phyloP scores from a whole-genome alignment of 2,329 filamentous ascomycete genomes.

The Byssothecium circinans region DNA sequence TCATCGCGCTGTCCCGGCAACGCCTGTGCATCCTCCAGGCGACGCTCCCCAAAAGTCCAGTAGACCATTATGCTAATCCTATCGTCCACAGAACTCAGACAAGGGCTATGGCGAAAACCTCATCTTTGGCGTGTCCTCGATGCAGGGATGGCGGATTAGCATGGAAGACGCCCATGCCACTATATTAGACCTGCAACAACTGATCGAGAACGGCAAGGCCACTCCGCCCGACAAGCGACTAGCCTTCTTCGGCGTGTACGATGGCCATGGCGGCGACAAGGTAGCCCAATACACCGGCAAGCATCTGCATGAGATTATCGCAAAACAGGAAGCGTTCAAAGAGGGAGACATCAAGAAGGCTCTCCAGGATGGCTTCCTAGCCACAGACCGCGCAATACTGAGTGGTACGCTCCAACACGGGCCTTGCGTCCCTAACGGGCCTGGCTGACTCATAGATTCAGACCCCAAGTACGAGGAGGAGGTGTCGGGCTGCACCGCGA shows the following conservation, averaged over 20 bases:
- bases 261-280: conserved; percentile 96
- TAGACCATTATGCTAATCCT: not conserved
- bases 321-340: conserved; percentile 93
- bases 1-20: conserved; percentile 18
- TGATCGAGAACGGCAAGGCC: conserved; percentile 55
- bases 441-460: conserved; percentile 49
- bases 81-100: conserved; percentile 69
- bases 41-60: not conserved
- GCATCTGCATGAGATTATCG: conserved; percentile 89
- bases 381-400: conserved; percentile 92
- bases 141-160: conserved; percentile 99
- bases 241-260: conserved; percentile 97
- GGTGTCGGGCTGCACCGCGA: conserved; percentile 95
- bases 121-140: conserved; percentile 91
- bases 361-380: conserved; percentile 94
- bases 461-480: conserved; percentile 97
- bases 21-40: conserved; percentile 10
- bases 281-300: conserved; percentile 92
- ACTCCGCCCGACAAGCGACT: conserved; percentile 71
- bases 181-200: conserved; percentile 79
- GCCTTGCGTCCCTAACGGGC: conserved; percentile 7
- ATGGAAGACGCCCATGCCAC: conserved; percentile 97
- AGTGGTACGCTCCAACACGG: conserved; percentile 65
- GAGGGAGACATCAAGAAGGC: conserved; percentile 91
- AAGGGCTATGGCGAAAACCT: conserved; percentile 91